Conservation (phyloP, 805 yeast species). For the Blastobotrys americana region DNA sequence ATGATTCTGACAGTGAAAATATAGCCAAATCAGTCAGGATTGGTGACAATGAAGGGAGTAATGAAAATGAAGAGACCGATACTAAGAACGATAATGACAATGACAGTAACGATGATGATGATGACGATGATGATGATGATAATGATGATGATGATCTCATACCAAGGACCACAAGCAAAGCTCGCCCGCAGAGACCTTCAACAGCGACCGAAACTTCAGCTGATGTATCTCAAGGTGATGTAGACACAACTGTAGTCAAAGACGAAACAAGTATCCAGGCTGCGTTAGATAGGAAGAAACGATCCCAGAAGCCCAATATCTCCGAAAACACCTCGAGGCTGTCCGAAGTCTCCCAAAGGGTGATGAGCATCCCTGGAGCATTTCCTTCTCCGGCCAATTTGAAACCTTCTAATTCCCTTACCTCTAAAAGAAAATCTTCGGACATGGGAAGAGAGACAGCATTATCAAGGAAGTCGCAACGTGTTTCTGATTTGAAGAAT, state of each 20-base stretch:
- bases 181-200: background rate
- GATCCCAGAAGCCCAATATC: no score
- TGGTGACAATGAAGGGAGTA: slow-evolving; percentile 5
- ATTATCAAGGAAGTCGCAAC: no score
- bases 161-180: background rate
- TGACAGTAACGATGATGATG: slow-evolving; percentile 5
- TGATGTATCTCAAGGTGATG: no score
- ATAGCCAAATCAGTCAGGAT: slow-evolving; percentile 6
- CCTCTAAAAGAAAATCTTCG: no score
- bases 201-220: no score
- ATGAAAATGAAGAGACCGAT: slow-evolving; percentile 7
- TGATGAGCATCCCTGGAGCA: background rate
- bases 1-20: no score
- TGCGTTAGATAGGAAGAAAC: no score
- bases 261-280: no score
- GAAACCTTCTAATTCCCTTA: no score
- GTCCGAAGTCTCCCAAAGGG: background rate
- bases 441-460: no score
- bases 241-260: no score
- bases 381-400: background rate
- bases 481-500: no score
- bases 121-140: slow-evolving; percentile 5
- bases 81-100: slow-evolving; percentile 2
- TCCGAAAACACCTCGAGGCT: background rate
- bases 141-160: background rate